Evolutionary conservation across 164 flowering plant genomes (phyloP).

Genomic region (Vitis rupestris): DNA sequence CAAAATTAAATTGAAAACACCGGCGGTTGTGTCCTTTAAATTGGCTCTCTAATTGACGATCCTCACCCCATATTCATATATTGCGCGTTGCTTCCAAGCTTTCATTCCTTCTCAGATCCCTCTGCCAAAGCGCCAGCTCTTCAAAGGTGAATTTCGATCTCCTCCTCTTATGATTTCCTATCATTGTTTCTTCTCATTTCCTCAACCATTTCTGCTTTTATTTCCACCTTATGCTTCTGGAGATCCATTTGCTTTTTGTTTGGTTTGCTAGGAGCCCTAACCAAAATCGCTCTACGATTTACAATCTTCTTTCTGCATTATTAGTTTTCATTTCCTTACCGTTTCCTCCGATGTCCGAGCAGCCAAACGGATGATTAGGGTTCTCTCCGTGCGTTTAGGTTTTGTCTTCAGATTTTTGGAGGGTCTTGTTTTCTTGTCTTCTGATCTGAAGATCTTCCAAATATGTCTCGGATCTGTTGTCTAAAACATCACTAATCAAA

Average conservation of each 20-base stretch:
- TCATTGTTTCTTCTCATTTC: too few species aligned
- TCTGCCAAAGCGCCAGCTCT: conserved; percentile 6
- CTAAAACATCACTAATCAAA: background rate
- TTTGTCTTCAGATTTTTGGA: background rate
- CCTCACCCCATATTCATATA: background rate
- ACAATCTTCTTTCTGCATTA: too few species aligned
- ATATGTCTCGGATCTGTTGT: background rate
- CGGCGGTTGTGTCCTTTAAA: background rate
- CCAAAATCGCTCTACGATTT: too few species aligned
- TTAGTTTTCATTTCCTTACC: background rate
- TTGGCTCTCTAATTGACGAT: conserved; percentile 6
- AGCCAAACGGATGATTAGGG: background rate
- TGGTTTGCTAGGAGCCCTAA: background rate
- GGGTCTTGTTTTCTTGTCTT: background rate
- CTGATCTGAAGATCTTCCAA: conserved; percentile 7
- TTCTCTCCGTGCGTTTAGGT: background rate
- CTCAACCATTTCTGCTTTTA: too few species aligned
- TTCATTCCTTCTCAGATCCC: conserved; percentile 13
- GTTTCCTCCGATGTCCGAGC: background rate
- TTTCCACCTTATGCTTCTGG: too few species aligned
- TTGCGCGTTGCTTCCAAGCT: conserved; percentile 23
- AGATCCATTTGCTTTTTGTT: background rate
- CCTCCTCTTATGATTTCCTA: background rate
- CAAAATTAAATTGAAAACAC: background rate
- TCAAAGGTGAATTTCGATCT: conserved; percentile 12